Percentiles rank a stretch among this genome's conserved stretches.
Evolutionary conservation across 306 rosid genomes (phyloP).

Genomic region (Casuarina equisetifolia): DNA sequence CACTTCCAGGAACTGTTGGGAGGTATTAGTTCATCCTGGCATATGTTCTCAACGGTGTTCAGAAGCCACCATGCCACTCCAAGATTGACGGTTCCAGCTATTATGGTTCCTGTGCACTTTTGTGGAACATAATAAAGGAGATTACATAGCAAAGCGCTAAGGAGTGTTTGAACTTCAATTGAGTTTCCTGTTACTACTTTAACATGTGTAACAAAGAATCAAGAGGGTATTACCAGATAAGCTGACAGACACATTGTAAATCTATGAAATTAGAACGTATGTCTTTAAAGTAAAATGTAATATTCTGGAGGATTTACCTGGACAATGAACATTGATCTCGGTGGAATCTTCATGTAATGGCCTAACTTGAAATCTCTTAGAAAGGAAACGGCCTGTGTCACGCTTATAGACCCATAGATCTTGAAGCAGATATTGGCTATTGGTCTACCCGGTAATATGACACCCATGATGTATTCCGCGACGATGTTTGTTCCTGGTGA

Average conservation of each 20-base stretch:
- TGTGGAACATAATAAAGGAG: not conserved
- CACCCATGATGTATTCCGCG: conserved; percentile 76
- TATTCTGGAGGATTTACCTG: conserved; percentile 43
- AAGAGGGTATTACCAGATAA: not conserved
- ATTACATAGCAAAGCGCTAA: not conserved
- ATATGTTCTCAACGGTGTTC: conserved; percentile 50
- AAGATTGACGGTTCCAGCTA: conserved; percentile 76
- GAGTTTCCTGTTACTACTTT: not conserved
- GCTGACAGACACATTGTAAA: not conserved
- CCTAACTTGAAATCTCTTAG: conserved; percentile 86
- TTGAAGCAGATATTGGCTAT: conserved; percentile 91
- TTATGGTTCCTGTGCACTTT: conserved; percentile 73
- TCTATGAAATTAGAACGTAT: not conserved
- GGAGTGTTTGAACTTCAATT: not conserved
- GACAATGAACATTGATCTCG: conserved; percentile 77
- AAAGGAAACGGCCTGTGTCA: conserved; percentile 81
- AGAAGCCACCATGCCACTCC: conserved; percentile 82
- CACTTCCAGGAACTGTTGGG: conserved; percentile 77
- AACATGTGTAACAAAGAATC: conserved; percentile 1
- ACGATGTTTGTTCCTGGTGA: conserved; percentile 74
- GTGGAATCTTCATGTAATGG: conserved; percentile 91
- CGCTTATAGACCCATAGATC: conserved; percentile 76
- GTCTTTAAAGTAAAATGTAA: not conserved
- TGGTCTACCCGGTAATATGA: conserved; percentile 70
- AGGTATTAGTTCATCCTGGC: conserved; percentile 55